Evolutionary conservation across 345 rosid genomes (phyloP), one percentile per base, ranked within the genome.

Genomic region (Brassica incana): DNA sequence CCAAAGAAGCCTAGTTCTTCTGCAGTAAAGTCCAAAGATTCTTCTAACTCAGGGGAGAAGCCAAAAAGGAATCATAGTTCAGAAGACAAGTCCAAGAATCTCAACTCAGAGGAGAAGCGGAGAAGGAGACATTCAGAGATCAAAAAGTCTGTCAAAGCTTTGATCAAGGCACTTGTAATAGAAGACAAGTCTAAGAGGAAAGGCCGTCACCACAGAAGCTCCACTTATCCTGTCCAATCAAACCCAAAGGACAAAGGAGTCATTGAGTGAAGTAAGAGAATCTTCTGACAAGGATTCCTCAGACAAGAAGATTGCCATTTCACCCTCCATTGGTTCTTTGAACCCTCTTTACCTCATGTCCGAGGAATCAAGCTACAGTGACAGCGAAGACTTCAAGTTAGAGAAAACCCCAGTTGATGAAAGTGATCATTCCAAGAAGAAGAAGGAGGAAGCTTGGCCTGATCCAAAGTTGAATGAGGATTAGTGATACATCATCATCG

Each of bases 1-100:
- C 74, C 70, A 35, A 81, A 76, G 65, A 81, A 76, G 77, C 61
- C 77, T 60, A 71, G 43, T 15, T 25, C 79, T 75, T 25, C 79
- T 75, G 3, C 73, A 52, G 14, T 58, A 33, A 43, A 38, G 16
- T 25, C 78, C 15, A 77, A 69, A 73, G 77, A 77, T 20, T 72
- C 79, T 29, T 68, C 79, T 63, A 72, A 36, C 77, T 78, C 80
- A 80, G 62, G 35, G 69, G 74, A 71, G 65, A 76, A 71, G 27
- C 8, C 32, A 6, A 81, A 81, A 45, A 71, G 68, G 43, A 59
- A 66, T 2, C 56, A 50, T 0, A 50, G 1, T 0, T 50, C 58
- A 50, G 58, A 50, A 0, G 18, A 50, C 18, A 54, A 54, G 18
- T 50, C 25, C 60, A 54, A 54, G 23, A 54, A 16, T 15, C 60